Evolutionary conservation across 2,329 filamentous ascomycete genomes (phyloP).

Genomic region (Didymella segeticola): DNA sequence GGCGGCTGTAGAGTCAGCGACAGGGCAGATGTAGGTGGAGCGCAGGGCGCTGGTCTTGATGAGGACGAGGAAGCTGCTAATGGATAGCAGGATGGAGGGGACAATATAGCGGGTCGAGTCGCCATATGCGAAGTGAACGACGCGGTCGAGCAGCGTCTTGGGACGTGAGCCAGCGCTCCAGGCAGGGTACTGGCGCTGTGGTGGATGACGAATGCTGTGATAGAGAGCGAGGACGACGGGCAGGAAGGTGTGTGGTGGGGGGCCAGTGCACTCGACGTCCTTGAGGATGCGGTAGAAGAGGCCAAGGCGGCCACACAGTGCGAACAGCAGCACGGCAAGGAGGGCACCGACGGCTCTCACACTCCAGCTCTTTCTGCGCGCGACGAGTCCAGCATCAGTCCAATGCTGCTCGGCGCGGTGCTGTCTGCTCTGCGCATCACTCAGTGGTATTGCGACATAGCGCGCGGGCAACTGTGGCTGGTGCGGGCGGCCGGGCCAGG

Average conservation of each 20-base stretch:
- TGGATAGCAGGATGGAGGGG: slow-evolving; percentile 38
- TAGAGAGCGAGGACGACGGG: slow-evolving; percentile 43
- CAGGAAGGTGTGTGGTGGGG: slow-evolving; percentile 35
- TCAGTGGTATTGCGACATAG: slow-evolving; percentile 43
- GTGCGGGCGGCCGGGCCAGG: slow-evolving; percentile 25
- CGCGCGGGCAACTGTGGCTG: slow-evolving; percentile 28
- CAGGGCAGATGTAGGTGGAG: slow-evolving; percentile 44
- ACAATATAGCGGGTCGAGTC: slow-evolving; percentile 42
- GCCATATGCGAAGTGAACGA: slow-evolving; percentile 36
- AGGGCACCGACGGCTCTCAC: slow-evolving; percentile 33
- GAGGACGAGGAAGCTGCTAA: slow-evolving; percentile 40
- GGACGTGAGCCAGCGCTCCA: slow-evolving; percentile 37
- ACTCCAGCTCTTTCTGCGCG: slow-evolving; percentile 22
- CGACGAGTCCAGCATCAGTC: slow-evolving; percentile 32
- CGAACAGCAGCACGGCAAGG: slow-evolving; percentile 37
- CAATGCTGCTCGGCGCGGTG: slow-evolving; percentile 36
- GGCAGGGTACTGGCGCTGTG: slow-evolving; percentile 35
- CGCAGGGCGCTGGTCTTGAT: slow-evolving; percentile 38
- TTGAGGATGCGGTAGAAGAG: slow-evolving; percentile 38
- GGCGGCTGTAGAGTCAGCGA: slow-evolving; percentile 31
- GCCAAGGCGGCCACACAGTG: slow-evolving; percentile 41
- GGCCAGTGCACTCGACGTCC: slow-evolving; percentile 42
- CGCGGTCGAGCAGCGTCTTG: slow-evolving; percentile 32
- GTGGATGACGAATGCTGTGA: slow-evolving; percentile 37
- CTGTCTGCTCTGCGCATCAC: slow-evolving; percentile 29